Evolutionary conservation across 805 yeast species (phyloP).

Genomic region (Candida succiphila): DNA sequence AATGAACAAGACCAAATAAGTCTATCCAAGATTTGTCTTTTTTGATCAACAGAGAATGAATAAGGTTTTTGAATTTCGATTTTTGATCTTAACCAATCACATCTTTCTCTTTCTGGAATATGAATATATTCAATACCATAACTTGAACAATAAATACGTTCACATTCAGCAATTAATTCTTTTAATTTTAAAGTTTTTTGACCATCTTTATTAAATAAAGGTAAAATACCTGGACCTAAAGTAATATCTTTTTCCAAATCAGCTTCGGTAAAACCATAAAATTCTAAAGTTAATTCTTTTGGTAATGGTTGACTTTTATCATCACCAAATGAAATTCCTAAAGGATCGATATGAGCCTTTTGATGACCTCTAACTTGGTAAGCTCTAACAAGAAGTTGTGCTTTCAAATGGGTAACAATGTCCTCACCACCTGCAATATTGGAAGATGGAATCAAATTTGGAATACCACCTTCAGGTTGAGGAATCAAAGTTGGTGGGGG

Average conservation of each 20-base stretch:
- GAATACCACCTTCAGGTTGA: conserved; percentile 67
- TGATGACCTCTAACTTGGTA: conserved; percentile 98
- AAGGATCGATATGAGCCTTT: conserved; percentile 93
- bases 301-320: conserved; percentile 45
- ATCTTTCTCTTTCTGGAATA: conserved; percentile 88
- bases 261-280: conserved; percentile 82
- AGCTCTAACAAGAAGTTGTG: conserved; percentile 93
- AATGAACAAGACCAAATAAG: conserved; percentile 94
- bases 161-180: conserved; percentile 73
- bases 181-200: conserved; percentile 56
- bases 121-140: conserved; percentile 96
- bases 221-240: conserved; percentile 95
- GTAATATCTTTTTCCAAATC: conserved; percentile 79
- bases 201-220: conserved; percentile 68
- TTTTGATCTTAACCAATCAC: conserved; percentile 98
- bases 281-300: conserved; percentile 81
- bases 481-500: conserved; percentile 93
- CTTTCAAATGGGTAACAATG: conserved; percentile 83
- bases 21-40: conserved; percentile 93
- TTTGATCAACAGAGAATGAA: conserved; percentile 77
- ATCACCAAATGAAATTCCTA: conserved; percentile 80
- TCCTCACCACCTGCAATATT: conserved; percentile 46
- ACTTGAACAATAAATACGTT: conserved; percentile 73
- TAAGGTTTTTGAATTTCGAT: conserved; percentile 86
- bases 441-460: conserved; percentile 46